phyloP scores from a whole-genome alignment of 768 basidiomycete genomes.

The Tylopilus felleus region DNA sequence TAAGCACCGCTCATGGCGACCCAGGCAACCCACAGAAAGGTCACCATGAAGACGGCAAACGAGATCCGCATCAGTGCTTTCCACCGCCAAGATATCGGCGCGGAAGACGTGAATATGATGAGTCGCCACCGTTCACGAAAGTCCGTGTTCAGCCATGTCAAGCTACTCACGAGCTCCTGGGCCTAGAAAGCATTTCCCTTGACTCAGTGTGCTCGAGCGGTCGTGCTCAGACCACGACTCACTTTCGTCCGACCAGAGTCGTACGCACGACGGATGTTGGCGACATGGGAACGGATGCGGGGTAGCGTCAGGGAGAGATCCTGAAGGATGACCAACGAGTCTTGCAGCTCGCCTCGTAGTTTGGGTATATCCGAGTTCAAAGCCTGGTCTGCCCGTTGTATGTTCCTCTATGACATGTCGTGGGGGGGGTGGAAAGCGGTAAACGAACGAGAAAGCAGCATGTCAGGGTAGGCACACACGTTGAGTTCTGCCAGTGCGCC shows the following conservation, averaged over 20 bases:
- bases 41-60: slow-evolving; percentile 55
- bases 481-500: slow-evolving; percentile 61
- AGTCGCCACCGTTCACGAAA: slow-evolving; percentile 73
- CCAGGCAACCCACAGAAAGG: slow-evolving; percentile 59
- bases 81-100: slow-evolving; percentile 73
- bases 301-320: slow-evolving; percentile 61
- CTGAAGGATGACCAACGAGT: slow-evolving; percentile 53
- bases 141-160: slow-evolving; percentile 76
- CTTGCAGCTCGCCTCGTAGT: slow-evolving; percentile 57
- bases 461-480: slow-evolving; percentile 33
- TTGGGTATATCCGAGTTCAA: slow-evolving; percentile 58
- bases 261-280: slow-evolving; percentile 62
- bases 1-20: slow-evolving; percentile 64
- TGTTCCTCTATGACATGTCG: slow-evolving; percentile 43
- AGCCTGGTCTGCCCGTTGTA: slow-evolving; percentile 57
- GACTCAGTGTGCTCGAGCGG: not conserved
- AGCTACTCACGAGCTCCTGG: slow-evolving; percentile 54
- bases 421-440: not conserved
- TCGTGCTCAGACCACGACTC: slow-evolving; percentile 5
- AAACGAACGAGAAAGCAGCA: not conserved
- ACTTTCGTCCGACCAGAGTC: slow-evolving; percentile 71
- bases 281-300: slow-evolving; percentile 56
- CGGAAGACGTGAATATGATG: slow-evolving; percentile 68
- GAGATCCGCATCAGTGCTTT: slow-evolving; percentile 58
- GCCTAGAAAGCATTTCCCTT: slow-evolving; percentile 43